Evolutionary conservation across 257 asterid genomes (phyloP).

Genomic region (Penstemon eatonii): DNA sequence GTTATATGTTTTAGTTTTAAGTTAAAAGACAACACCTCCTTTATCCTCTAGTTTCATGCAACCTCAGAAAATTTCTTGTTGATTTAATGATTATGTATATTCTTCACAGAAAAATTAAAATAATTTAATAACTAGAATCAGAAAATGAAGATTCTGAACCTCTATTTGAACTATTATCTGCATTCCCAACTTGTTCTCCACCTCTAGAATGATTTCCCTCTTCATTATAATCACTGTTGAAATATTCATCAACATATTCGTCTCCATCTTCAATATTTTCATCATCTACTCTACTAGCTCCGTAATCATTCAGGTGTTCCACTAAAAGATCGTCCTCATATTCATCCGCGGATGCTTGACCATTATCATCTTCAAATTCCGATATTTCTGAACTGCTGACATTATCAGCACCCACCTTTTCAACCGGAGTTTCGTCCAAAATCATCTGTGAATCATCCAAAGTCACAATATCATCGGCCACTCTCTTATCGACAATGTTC

Average conservation of each 20-base stretch:
- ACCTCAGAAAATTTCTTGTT: not conserved
- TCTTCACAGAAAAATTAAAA: not conserved
- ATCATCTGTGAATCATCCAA: slow-evolving; percentile 38
- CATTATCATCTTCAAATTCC: slow-evolving; percentile 41
- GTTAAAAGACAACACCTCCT: too few species aligned
- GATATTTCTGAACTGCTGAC: slow-evolving; percentile 57
- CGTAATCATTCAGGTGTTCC: slow-evolving; percentile 35
- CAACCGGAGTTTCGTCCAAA: slow-evolving; percentile 35
- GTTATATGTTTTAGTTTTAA: too few species aligned
- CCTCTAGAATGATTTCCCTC: slow-evolving; percentile 40
- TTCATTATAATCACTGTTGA: slow-evolving; percentile 46
- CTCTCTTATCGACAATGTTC: slow-evolving; percentile 22
- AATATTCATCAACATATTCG: slow-evolving; percentile 38
- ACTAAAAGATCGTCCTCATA: slow-evolving; percentile 34
- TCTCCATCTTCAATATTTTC: slow-evolving; percentile 33
- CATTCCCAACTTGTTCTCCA: slow-evolving; percentile 35
- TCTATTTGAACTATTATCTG: slow-evolving; percentile 38
- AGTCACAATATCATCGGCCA: slow-evolving; percentile 2
- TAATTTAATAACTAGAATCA: slow-evolving; percentile 57
- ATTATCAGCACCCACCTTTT: slow-evolving; percentile 39
- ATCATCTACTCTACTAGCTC: slow-evolving; percentile 27
- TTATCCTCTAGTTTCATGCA: not conserved
- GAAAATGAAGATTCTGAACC: slow-evolving; percentile 48
- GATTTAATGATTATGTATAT: not conserved
- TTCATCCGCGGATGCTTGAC: slow-evolving; percentile 42